Conservation (phyloP, 2,329 filamentous ascomycete genomes). For the Zymoseptoria ardabiliae region DNA sequence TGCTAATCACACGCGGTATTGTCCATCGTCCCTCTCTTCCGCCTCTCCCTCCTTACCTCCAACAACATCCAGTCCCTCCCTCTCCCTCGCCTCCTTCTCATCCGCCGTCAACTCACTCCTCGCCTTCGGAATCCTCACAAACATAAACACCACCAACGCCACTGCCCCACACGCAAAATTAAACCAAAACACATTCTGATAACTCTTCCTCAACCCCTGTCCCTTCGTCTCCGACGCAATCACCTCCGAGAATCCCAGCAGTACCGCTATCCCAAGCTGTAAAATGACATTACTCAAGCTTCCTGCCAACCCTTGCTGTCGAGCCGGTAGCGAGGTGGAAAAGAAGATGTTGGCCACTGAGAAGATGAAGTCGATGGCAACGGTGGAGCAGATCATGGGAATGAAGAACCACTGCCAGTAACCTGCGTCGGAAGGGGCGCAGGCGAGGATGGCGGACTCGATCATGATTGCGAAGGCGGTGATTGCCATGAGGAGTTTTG, state of each 20-base stretch:
- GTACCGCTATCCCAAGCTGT: slow-evolving; percentile 65
- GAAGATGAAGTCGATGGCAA: slow-evolving; percentile 69
- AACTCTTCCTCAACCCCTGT: slow-evolving; percentile 44
- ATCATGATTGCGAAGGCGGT: slow-evolving; percentile 54
- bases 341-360: slow-evolving; percentile 69
- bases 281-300: slow-evolving; percentile 63
- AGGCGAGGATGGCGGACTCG: slow-evolving; percentile 55
- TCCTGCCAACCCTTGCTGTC: slow-evolving; percentile 63
- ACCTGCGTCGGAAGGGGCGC: slow-evolving; percentile 48
- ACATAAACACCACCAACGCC: slow-evolving; percentile 48
- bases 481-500: slow-evolving; percentile 55
- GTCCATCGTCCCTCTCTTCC: not conserved
- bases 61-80: not conserved
- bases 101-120: slow-evolving; percentile 52
- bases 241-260: slow-evolving; percentile 64
- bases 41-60: not conserved
- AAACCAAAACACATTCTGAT: slow-evolving; percentile 61
- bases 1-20: not conserved
- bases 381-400: slow-evolving; percentile 59
- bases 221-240: slow-evolving; percentile 42
- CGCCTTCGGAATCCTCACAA: slow-evolving; percentile 50
- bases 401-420: slow-evolving; percentile 74
- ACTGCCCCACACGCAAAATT: slow-evolving; percentile 49
- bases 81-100: slow-evolving; percentile 37
- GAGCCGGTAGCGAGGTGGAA: slow-evolving; percentile 60